A percentile compares a stretch with the other conserved stretches of the same genome.
phyloP scores from a whole-genome alignment of 2,329 filamentous ascomycete species.

The Zarea fungicola region DNA sequence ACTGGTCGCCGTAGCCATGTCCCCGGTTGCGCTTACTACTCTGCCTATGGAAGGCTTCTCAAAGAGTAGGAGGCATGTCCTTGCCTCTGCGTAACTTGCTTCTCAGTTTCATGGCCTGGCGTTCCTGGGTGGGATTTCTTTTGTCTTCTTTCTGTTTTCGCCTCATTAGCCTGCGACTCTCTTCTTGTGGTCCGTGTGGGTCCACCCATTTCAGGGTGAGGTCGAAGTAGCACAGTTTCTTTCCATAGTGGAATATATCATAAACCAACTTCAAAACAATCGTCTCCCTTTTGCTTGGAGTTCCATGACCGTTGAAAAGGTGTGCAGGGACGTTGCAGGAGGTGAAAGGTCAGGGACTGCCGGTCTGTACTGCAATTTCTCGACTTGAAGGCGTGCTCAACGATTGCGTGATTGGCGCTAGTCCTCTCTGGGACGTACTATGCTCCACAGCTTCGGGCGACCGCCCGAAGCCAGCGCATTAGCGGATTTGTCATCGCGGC shows the following conservation, averaged over 20 bases:
- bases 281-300: slow-evolving; percentile 13
- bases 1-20: slow-evolving; percentile 72
- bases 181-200: slow-evolving; percentile 6
- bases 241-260: slow-evolving; percentile 13
- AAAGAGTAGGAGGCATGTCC: slow-evolving; percentile 27
- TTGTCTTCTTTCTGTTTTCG: slow-evolving; percentile 10
- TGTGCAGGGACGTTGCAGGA: slow-evolving; percentile 19
- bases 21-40: slow-evolving; percentile 67
- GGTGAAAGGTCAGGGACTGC: slow-evolving; percentile 15
- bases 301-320: slow-evolving; percentile 5
- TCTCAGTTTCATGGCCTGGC: slow-evolving; percentile 8
- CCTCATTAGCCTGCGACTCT: slow-evolving; percentile 10
- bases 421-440: slow-evolving; percentile 14
- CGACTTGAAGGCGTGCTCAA: slow-evolving; percentile 19
- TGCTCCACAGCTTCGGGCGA: not conserved
- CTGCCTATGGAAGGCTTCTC: slow-evolving; percentile 50
- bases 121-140: slow-evolving; percentile 12
- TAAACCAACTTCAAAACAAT: slow-evolving; percentile 19
- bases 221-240: slow-evolving; percentile 2
- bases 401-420: slow-evolving; percentile 30
- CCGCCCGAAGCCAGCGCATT: not conserved
- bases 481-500: slow-evolving; percentile 1
- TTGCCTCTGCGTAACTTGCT: slow-evolving; percentile 8
- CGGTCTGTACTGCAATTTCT: slow-evolving; percentile 17
- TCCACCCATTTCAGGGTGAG: slow-evolving; percentile 1